Evolutionary conservation across 106 monocot genomes (phyloP).

Genomic region (Vanilla planifolia): DNA sequence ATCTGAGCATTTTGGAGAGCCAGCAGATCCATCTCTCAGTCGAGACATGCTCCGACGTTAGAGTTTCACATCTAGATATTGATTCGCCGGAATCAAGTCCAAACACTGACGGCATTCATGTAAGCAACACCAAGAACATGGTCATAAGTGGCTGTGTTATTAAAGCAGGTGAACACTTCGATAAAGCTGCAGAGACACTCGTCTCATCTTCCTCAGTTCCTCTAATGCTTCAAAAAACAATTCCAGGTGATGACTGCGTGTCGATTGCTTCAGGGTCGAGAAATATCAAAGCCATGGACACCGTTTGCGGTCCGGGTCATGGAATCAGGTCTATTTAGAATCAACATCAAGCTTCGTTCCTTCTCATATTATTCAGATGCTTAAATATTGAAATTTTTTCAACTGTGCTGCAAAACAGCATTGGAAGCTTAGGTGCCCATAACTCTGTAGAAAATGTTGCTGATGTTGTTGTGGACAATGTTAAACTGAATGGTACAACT

Average conservation of each 20-base stretch:
- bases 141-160: constrained; percentile 41
- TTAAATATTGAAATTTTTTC: neutral
- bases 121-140: constrained; percentile 40
- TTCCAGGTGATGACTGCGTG: constrained; percentile 75
- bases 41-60: constrained; percentile 33
- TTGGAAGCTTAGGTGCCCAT: constrained; percentile 68
- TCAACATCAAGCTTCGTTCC: neutral
- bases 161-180: constrained; percentile 36
- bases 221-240: no score
- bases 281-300: constrained; percentile 23
- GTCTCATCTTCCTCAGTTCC: no score
- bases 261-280: constrained; percentile 50
- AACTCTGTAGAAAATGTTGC: constrained; percentile 36
- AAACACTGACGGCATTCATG: constrained; percentile 87
- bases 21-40: constrained; percentile 72
- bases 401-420: constrained; percentile 27
- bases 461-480: constrained; percentile 46
- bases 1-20: constrained; percentile 47
- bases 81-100: constrained; percentile 53
- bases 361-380: neutral
- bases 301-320: constrained; percentile 74
- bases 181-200: no score
- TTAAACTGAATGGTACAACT: constrained; percentile 30
- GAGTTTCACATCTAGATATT: constrained; percentile 31
- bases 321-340: constrained; percentile 61